phyloP scores from a whole-genome alignment of 805 yeast genomes.

The Ogataea haglerorum region DNA sequence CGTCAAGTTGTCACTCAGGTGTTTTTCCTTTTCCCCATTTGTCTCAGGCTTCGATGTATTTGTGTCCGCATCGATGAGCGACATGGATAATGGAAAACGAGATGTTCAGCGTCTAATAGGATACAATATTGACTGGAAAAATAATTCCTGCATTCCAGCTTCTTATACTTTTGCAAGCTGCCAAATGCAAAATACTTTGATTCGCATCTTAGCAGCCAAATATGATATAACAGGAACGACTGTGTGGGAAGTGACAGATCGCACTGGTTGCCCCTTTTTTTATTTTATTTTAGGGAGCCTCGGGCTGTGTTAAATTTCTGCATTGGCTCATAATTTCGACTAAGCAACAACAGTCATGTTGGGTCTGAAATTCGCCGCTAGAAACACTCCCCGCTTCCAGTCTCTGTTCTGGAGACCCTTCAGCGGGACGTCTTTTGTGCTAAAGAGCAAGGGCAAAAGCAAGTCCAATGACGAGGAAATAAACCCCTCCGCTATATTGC shows the following conservation, averaged over 20 bases:
- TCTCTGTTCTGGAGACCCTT: neutral
- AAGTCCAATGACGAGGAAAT: constrained; percentile 15
- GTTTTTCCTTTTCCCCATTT: constrained; percentile 1
- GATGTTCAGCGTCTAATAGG: constrained; percentile 1
- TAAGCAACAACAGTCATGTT: neutral
- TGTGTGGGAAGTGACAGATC: constrained; percentile 3
- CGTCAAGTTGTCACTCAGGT: constrained; percentile 10
- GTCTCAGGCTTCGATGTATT: constrained; percentile 4
- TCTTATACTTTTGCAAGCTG: neutral
- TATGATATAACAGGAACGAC: constrained; percentile 2
- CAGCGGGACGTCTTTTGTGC: neutral
- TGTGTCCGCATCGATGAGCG: constrained; percentile 3
- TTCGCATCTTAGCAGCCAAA: constrained; percentile 2
- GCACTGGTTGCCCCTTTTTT: constrained; percentile 1
- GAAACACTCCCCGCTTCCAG: neutral
- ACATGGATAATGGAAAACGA: constrained; percentile 2
- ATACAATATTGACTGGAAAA: neutral
- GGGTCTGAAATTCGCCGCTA: constrained; percentile 5
- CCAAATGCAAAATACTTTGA: neutral
- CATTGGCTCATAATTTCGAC: neutral
- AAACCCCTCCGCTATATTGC: constrained; percentile 33
- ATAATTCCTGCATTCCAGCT: neutral
- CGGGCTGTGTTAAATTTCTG: constrained; percentile 3
- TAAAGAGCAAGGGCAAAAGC: constrained; percentile 11
- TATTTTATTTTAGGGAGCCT: neutral